Evolutionary conservation across 2,329 filamentous ascomycete species (phyloP), one percentile per base, ranked within the genome.

Genomic region (Neoascochyta sp.): DNA sequence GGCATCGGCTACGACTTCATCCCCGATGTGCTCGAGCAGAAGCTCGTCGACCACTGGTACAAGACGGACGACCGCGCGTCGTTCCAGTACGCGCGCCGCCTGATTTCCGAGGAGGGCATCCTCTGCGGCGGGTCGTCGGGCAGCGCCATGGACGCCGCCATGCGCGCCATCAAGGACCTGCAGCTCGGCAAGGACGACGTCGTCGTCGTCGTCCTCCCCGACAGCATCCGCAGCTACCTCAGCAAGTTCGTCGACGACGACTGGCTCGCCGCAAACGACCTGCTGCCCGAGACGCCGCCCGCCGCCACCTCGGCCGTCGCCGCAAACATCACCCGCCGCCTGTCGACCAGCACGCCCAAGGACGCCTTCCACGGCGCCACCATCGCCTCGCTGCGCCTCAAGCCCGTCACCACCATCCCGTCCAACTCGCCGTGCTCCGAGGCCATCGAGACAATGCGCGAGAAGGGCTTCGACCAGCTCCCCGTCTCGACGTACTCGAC

Each of bases 1-100:
- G 92, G 92, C 23, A 98, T 98, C 53, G 92, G 92, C 12, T 98
- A 98, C 63, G 92, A 98, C 63, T 98, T 98, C 63, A 84, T 98
- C 37, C 92, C 93, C 5, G 86, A 96, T 14, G 93, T 98, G 4
- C 72, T 98, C 32, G 81, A 92, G 46, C 86, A 83, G 55, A 66
- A 80, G 16, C 63, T 76, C 4, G 85, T 98, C 16, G 86, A 95
- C 63, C 84, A 83, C 58, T 98, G 92, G 92, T 96, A 95, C 71
- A 98, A 98, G 78, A 98, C 92, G 3, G 86, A 90, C 40, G 92
- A 98, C 58, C 76, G 78, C 39, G 85, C 95, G 60, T 89, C 89
- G 3, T 98, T 98, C 68, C 74, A 80, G 60, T 89, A 86, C 56
- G 86, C 92, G n/a, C 76, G 93, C 29, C 75, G 89, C 23, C 69